Conservation (phyloP, 257 asterid genomes). For the Solanum sparsipilum region DNA sequence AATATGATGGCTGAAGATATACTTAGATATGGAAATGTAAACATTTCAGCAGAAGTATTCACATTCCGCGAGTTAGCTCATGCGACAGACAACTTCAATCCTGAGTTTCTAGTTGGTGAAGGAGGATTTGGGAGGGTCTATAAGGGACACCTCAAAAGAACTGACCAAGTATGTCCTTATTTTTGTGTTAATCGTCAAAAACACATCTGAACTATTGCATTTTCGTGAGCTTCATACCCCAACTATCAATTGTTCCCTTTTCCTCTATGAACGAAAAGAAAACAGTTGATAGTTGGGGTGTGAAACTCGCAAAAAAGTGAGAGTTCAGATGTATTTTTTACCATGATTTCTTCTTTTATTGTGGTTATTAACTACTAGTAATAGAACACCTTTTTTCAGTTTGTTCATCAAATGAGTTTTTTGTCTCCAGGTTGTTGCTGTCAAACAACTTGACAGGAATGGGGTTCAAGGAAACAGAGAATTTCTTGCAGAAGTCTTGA, state of each 20-base stretch:
- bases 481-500: conserved; percentile 63
- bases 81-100: conserved; percentile 72
- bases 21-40: conserved; percentile 24
- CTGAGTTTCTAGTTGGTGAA: conserved; percentile 67
- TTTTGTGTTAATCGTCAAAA: neutral
- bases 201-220: neutral
- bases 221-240: neutral
- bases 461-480: conserved; percentile 36
- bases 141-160: conserved; percentile 60
- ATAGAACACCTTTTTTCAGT: neutral
- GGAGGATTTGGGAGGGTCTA: conserved; percentile 94
- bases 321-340: neutral
- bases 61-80: conserved; percentile 71
- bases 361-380: neutral
- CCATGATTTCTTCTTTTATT: neutral
- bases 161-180: conserved; percentile 36
- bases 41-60: conserved; percentile 56
- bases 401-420: neutral
- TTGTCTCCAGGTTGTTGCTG: conserved; percentile 24
- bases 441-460: conserved; percentile 38
- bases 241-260: neutral
- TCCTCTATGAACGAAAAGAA: neutral
- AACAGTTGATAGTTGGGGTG: neutral
- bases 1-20: conserved; percentile 41
- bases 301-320: neutral